phyloP scores from a whole-genome alignment of 2,329 filamentous ascomycete species.

The Hortaea sp. region DNA sequence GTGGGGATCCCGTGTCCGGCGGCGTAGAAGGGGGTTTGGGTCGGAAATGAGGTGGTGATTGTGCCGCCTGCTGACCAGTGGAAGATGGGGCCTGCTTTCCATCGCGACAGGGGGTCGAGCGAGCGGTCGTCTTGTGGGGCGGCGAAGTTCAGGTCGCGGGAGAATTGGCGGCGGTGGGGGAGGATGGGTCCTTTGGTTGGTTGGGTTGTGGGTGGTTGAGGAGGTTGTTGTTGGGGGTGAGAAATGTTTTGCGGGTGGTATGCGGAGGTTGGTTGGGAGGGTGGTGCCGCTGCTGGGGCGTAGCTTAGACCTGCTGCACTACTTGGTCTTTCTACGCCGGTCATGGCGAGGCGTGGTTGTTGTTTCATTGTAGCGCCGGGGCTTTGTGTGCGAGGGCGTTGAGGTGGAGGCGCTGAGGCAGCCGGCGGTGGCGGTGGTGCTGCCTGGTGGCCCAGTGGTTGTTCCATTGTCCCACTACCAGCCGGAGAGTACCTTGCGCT shows the following conservation, averaged over 20 bases:
- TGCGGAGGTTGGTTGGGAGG: neutral
- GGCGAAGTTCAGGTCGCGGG: slow-evolving; percentile 45
- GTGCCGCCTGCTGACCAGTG: slow-evolving; percentile 80
- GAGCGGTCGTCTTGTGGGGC: slow-evolving; percentile 45
- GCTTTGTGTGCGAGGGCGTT: slow-evolving; percentile 48
- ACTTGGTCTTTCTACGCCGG: slow-evolving; percentile 42
- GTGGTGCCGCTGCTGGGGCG: neutral
- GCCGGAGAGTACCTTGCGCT: slow-evolving; percentile 3
- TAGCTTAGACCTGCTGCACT: slow-evolving; percentile 35
- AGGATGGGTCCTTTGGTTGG: slow-evolving; percentile 11
- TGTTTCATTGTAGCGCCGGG: slow-evolving; percentile 44
- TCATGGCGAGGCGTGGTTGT: slow-evolving; percentile 32
- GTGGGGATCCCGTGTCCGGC: slow-evolving; percentile 62
- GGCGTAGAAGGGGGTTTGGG: slow-evolving; percentile 76
- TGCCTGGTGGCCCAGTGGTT: neutral
- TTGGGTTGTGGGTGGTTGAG: neutral
- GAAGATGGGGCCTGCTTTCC: slow-evolving; percentile 82
- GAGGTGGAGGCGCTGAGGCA: neutral
- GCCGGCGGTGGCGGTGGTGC: neutral
- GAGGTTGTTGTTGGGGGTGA: neutral
- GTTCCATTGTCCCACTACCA: slow-evolving; percentile 9
- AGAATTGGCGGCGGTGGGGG: slow-evolving; percentile 32
- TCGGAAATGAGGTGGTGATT: slow-evolving; percentile 77
- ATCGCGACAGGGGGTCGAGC: slow-evolving; percentile 71
- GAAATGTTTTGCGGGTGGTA: slow-evolving; percentile 12